Conservation (phyloP, 1,284 basidiomycete genomes). For the Serendipita sp. region DNA sequence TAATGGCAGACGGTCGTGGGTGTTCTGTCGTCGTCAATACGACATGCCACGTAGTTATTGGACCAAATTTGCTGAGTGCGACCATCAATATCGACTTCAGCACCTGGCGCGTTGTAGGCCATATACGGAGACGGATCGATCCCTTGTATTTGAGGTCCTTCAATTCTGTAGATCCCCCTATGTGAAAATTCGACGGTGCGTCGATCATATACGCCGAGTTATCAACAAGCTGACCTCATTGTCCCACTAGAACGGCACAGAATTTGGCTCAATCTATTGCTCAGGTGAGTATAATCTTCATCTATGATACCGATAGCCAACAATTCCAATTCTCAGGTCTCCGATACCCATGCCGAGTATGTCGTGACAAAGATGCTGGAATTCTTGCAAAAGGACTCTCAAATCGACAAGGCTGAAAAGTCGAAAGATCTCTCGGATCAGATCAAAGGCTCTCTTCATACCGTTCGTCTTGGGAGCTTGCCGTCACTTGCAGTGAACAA, state of each 20-base stretch:
- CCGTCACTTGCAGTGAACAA: slow-evolving; percentile 4
- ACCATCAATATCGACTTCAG: slow-evolving; percentile 3
- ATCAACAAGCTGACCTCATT: slow-evolving; percentile 15
- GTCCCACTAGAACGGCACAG: slow-evolving; percentile 52
- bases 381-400: background rate
- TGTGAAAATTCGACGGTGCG: background rate
- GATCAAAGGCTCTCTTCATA: background rate
- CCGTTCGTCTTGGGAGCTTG: background rate
- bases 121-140: background rate
- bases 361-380: background rate
- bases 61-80: slow-evolving; percentile 6
- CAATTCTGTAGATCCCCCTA: slow-evolving; percentile 1
- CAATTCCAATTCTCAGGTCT: background rate
- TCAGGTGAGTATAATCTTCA: background rate
- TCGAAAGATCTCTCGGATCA: background rate
- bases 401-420: background rate
- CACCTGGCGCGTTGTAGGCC: slow-evolving; percentile 2
- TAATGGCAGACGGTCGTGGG: slow-evolving; percentile 15
- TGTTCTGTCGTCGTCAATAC: slow-evolving; percentile 1
- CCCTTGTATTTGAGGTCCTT: background rate
- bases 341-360: slow-evolving; percentile 1
- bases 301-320: background rate
- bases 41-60: slow-evolving; percentile 6
- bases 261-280: slow-evolving; percentile 65
- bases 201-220: background rate